Base-by-base conservation (phyloP, 2,329 filamentous ascomycete species). In the Nothopassalora personata region DNA sequence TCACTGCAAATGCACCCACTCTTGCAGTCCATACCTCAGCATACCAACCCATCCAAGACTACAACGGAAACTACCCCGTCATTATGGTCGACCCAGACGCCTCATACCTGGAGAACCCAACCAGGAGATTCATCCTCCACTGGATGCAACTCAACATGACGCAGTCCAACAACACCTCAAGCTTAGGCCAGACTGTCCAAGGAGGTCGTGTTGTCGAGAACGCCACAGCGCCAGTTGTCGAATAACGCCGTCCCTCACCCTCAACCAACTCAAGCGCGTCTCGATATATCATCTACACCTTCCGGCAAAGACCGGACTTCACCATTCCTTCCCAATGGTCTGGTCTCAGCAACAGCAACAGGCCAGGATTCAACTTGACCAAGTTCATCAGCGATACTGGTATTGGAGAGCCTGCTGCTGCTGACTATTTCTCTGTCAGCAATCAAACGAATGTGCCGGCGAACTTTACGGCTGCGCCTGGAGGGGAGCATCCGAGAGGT, bases 1-100 rank as follows among this genome's bases (percentile, higher is more conserved):
- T 62, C n/a, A 36, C 60, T 15, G 34, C 50, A 18, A 59, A 50
- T n/a, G 39, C 15, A 5, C 60, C 60, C 11, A 47, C 47, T 1
- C 11, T 62, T 6, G 27, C 30, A 10, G 34, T 60, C 49, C 57
- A 62, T 51, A 60, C 54, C 5, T 51, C 43, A 5, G 50, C 50
- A 4, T 62, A 60, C 31, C 60, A 28, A 13, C 58, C 57, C 30
- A 53, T 62, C n/a, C 49, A 49, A 18, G 36, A 54, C n/a, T 62
- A 62, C 54, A 47, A 53, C 11, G 60, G 60, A 46, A 33, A 50
- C 50, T 62, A 60, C 36, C 28, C 48, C 33, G 47, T 60, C 46
- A 30, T 62, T 7, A 62, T 62, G 60, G 60, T 62, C 28, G 60
- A 62, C 27, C 60, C 60, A 15, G 60, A 62, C 47, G 60, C 60